These are phyloP conservation scores for Mycocentrospora acerina DNA, from an alignment of 2,329 filamentous ascomycete species.

Conservation along the genomic window DNA sequence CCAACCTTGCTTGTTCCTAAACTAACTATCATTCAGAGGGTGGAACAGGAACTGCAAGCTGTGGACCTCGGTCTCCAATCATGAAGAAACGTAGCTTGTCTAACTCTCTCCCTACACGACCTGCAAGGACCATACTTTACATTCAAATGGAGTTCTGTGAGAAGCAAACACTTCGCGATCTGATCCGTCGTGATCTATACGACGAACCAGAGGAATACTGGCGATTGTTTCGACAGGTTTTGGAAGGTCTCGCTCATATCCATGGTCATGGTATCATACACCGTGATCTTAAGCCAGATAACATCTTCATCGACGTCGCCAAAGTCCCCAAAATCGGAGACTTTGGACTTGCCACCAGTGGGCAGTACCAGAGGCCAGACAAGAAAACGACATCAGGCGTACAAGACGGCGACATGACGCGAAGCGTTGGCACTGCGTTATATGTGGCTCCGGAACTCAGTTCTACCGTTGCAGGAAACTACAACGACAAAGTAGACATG, in stretches of 20 bases:
- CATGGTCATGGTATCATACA: slow-evolving; percentile 91
- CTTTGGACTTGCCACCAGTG: slow-evolving; percentile 90
- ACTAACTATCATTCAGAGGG: slow-evolving; percentile 42
- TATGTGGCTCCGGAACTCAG: slow-evolving; percentile 93
- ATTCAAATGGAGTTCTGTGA: slow-evolving; percentile 99
- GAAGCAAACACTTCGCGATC: slow-evolving; percentile 83
- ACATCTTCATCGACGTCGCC: slow-evolving; percentile 89
- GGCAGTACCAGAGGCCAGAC: slow-evolving; percentile 67
- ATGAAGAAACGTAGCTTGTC: slow-evolving; percentile 45
- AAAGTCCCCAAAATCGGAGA: slow-evolving; percentile 96
- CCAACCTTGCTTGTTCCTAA: background rate
- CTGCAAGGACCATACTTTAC: slow-evolving; percentile 76
- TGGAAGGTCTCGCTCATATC: slow-evolving; percentile 88
- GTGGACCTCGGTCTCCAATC: slow-evolving; percentile 37
- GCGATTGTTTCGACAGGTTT: slow-evolving; percentile 86
- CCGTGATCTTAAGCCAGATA: slow-evolving; percentile 94
- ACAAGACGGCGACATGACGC: slow-evolving; percentile 63
- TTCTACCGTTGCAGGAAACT: slow-evolving; percentile 71
- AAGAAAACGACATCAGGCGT: slow-evolving; percentile 44
- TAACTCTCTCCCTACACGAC: slow-evolving; percentile 49
- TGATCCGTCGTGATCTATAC: slow-evolving; percentile 75
- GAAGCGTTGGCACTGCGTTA: slow-evolving; percentile 73
- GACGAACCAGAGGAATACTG: slow-evolving; percentile 78
- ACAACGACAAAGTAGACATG: slow-evolving; percentile 97
- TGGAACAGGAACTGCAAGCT: slow-evolving; percentile 48